Base-by-base conservation (phyloP, 257 asterid genomes). In the Capsicum chinense region DNA sequence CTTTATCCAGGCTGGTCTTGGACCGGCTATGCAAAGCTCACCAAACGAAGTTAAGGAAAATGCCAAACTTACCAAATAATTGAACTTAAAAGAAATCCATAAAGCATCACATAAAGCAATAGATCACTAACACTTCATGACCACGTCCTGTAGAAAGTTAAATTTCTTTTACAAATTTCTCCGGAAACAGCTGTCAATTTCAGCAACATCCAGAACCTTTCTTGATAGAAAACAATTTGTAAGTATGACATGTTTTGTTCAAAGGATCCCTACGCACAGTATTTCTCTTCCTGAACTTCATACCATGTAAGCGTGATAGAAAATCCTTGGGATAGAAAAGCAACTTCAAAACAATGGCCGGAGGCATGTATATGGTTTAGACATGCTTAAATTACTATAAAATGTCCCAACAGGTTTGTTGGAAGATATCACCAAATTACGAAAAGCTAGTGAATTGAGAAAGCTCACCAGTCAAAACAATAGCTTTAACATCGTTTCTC, bases 401-500 rank as follows among this genome's bases (percentile, higher is more conserved):
- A 66, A 37, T 67, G 74, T 9, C 10, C 13, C 21, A 16, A 33
- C 47, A 35, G 48, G 47, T 35, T 66, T 33, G 48, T 47, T 10
- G 26, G 16, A 33, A 33, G 47, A 67, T 67, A 5, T 14, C 2
- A 26, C 21, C 3, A 15, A 76, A 76, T 13, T 76, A 26, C 8
- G 62, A 74, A 3, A 47, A 74, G n/a, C 62, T 74, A 50, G 50
- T 21, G 57, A 44, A 73, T 47, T 68, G 52, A 73, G 80, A 85
- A 81, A 81, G 52, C 88, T 83, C 80, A 97, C 99, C 98, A 3
- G 91, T 87, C 11, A 97, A 85, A 81, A 97, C 98, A 87, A 95
- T 50, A 84, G 99, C 99, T 87, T 91, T 91, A 66, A 97, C 94
- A 83, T 97, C 99, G 79, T 91, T 86, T 88, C 99, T 92, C 83